A percentile compares a stretch with the other conserved stretches of the same genome.
Conservation (phyloP, 768 basidiomycete genomes). For the Podaxis sp. region DNA sequence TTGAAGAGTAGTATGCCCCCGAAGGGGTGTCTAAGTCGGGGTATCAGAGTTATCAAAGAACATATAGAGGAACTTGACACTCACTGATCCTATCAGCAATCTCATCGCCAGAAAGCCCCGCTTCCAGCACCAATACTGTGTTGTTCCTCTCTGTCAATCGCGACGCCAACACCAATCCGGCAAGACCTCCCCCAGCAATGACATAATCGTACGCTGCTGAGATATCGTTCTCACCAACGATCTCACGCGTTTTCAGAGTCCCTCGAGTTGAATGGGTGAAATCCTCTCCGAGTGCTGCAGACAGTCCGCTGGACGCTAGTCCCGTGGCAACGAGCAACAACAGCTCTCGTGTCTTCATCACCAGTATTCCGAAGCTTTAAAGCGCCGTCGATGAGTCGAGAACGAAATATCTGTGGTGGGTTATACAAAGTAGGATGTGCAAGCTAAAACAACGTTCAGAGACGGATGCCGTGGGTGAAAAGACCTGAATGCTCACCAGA, state of each 20-base stretch:
- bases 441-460: neutral
- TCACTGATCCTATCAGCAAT: constrained; percentile 28
- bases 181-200: constrained; percentile 33
- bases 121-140: constrained; percentile 38
- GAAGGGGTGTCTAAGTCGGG: constrained; percentile 36
- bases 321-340: neutral
- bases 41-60: neutral
- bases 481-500: neutral
- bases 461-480: neutral
- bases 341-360: neutral
- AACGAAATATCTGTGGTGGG: neutral
- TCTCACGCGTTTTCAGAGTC: neutral
- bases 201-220: constrained; percentile 50
- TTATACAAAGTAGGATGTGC: neutral
- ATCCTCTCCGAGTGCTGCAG: neutral
- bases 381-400: neutral
- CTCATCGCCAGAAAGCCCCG: constrained; percentile 32
- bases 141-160: constrained; percentile 33
- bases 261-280: neutral
- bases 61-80: constrained; percentile 5
- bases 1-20: constrained; percentile 45
- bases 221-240: constrained; percentile 9
- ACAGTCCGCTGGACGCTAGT: neutral
- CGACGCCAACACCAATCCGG: constrained; percentile 30
- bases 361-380: neutral